Conservation (phyloP, 257 asterid genomes). For the Rhazya stricta region DNA sequence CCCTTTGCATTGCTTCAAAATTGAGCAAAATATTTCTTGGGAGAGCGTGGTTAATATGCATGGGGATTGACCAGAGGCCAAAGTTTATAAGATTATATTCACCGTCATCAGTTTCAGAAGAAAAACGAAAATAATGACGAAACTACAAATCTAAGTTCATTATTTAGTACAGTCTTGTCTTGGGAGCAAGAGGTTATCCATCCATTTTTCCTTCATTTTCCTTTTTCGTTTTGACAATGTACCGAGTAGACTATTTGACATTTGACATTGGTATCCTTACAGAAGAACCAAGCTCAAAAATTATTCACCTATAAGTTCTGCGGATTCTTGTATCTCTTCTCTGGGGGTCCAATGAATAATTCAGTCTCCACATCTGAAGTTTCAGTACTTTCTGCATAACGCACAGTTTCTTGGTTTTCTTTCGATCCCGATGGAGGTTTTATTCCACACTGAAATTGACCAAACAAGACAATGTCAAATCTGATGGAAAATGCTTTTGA, state of each 20-base stretch:
- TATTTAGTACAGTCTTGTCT: background rate
- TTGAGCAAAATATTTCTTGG: background rate
- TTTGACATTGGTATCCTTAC: background rate
- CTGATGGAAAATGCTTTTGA: background rate
- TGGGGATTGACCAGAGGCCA: background rate
- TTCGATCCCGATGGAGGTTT: slow-evolving; percentile 25
- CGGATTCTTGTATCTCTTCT: slow-evolving; percentile 39
- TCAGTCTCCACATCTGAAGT: slow-evolving; percentile 86
- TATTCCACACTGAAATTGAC: slow-evolving; percentile 34
- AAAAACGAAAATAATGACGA: background rate
- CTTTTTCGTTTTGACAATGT: background rate
- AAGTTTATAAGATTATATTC: background rate
- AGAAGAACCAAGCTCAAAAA: background rate
- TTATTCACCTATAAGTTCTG: slow-evolving; percentile 9
- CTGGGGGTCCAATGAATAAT: slow-evolving; percentile 75
- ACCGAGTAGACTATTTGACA: background rate
- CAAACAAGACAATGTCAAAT: background rate
- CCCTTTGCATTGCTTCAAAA: background rate
- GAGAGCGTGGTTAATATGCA: background rate
- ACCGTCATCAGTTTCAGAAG: background rate
- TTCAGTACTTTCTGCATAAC: slow-evolving; percentile 51
- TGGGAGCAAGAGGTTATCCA: background rate
- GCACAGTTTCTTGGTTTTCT: slow-evolving; percentile 29
- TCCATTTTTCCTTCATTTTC: background rate
- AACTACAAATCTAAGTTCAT: background rate